Evolutionary conservation across 345 rosid genomes (phyloP).

Genomic region (Salix suchowensis): DNA sequence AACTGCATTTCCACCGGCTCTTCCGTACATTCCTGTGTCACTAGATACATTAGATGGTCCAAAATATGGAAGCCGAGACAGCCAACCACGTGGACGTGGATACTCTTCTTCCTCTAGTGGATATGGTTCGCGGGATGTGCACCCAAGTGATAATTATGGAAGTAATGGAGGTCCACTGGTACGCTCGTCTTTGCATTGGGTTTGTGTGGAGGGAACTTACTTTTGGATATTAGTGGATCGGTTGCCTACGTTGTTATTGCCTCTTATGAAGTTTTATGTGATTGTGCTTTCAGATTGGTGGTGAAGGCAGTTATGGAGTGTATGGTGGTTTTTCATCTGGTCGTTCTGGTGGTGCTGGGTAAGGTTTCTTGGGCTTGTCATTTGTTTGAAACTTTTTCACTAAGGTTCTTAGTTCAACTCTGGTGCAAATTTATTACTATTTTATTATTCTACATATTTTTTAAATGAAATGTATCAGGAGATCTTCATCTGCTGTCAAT

Average conservation of each 20-base stretch:
- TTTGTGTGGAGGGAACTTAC: neutral
- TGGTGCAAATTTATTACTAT: neutral
- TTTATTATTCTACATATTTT: neutral
- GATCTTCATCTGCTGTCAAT: neutral
- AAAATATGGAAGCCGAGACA: slow-evolving; percentile 22
- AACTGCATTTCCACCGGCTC: slow-evolving; percentile 19
- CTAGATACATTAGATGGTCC: slow-evolving; percentile 20
- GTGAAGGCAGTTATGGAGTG: slow-evolving; percentile 36
- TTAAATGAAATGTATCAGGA: neutral
- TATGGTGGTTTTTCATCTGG: slow-evolving; percentile 35
- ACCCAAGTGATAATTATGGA: slow-evolving; percentile 17
- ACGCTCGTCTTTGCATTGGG: neutral
- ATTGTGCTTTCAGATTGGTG: slow-evolving; percentile 18
- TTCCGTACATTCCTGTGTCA: slow-evolving; percentile 26
- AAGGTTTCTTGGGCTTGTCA: slow-evolving; percentile 7
- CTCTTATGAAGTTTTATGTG: neutral
- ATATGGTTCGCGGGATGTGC: slow-evolving; percentile 19
- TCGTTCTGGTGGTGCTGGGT: slow-evolving; percentile 40
- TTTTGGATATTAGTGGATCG: neutral
- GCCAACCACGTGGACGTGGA: slow-evolving; percentile 25
- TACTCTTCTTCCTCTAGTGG: slow-evolving; percentile 19
- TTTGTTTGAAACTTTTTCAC: neutral
- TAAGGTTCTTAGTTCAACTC: neutral
- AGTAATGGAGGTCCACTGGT: slow-evolving; percentile 20
- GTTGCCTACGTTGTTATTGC: neutral